These are phyloP conservation scores for Podospora fimiseda DNA, from an alignment of 495 filamentous ascomycete genomes.

Conservation along the genomic window DNA sequence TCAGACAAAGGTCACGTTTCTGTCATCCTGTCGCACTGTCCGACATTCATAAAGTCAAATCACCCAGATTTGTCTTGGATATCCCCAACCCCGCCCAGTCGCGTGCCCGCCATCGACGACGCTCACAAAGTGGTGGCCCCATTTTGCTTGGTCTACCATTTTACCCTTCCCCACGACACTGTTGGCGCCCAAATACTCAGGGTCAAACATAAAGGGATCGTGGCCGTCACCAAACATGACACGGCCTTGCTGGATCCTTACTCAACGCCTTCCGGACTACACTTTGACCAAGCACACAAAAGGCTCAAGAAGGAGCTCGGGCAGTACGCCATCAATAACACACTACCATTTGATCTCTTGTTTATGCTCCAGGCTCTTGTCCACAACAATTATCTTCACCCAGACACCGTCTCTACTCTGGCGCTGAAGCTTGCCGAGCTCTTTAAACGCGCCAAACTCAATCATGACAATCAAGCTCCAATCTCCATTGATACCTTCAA, in stretches of 20 bases:
- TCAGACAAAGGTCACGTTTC: slow-evolving; percentile 22
- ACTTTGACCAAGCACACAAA: slow-evolving; percentile 14
- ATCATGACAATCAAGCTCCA: slow-evolving; percentile 13
- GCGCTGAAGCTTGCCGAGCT: slow-evolving; percentile 16
- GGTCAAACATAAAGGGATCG: slow-evolving; percentile 20
- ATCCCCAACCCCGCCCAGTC: no score
- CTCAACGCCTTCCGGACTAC: neutral
- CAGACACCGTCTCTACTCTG: slow-evolving; percentile 34
- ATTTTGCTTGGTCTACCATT: slow-evolving; percentile 14
- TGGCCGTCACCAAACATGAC: slow-evolving; percentile 22
- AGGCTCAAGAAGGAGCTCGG: slow-evolving; percentile 16
- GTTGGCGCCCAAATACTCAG: slow-evolving; percentile 12
- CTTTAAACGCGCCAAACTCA: slow-evolving; percentile 6
- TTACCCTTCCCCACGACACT: slow-evolving; percentile 8
- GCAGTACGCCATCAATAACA: neutral
- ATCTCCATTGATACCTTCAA: slow-evolving; percentile 42
- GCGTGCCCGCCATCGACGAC: slow-evolving; percentile 14
- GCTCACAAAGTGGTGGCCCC: slow-evolving; percentile 8
- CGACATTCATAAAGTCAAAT: slow-evolving; percentile 14
- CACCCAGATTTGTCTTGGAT: no score
- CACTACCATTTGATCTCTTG: slow-evolving; percentile 30
- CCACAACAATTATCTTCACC: slow-evolving; percentile 46
- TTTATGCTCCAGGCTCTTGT: slow-evolving; percentile 51
- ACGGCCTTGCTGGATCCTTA: slow-evolving; percentile 1
- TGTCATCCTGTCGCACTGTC: slow-evolving; percentile 26